Base-by-base conservation (phyloP, 2,329 filamentous ascomycete genomes). In the Sporothrix protearum region DNA sequence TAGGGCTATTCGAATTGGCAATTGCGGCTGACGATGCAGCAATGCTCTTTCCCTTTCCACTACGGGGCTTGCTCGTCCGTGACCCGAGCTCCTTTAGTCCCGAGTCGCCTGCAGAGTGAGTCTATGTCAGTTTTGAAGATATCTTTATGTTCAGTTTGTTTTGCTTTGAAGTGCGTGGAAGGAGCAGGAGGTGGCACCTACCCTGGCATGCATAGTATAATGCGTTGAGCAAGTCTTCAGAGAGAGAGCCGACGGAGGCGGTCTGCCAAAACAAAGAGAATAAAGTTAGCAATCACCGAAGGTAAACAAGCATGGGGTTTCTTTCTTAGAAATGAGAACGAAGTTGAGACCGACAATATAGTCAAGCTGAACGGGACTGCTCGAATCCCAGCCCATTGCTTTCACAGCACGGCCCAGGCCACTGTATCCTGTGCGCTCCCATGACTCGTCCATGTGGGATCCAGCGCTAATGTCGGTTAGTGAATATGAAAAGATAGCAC, bases 181-280 rank as follows among this genome's bases (percentile, higher is more conserved):
- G 14, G 7, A 8, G 16, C 30, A 3, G 16, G 36, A 5, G 16
- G 42, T 33, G n/a, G 30, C 19, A 28, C 78, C 70, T 78, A 87
- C 86, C 86, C 81, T 86, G 83, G 76, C 85, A 85, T 53, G 86
- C 85, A 73, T 83, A 81, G 76, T 87, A 88, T 22, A 89, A 80
- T 10, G 83, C 82, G 69, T 79, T 80, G 36, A 97, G 80, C 72
- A 96, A 88, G 7, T 87, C 85, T 55, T 87, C 83, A 69, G 89
- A 93, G 55, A 98, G 78, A 9, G 88, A 88, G 22, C 95, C 96
- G 5, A 98, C 81, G 0, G 95, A 97, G 0, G 95, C 93, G 30
- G 92, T 87, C 90, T 91, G n/a, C 3, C 8, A 61, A 4, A 28
- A 8, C 14, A 2, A 28, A 8, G 9, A 63, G 16, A 25, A 45